phyloP scores from a whole-genome alignment of 345 rosid genomes.

The Gossypium stocksii region DNA sequence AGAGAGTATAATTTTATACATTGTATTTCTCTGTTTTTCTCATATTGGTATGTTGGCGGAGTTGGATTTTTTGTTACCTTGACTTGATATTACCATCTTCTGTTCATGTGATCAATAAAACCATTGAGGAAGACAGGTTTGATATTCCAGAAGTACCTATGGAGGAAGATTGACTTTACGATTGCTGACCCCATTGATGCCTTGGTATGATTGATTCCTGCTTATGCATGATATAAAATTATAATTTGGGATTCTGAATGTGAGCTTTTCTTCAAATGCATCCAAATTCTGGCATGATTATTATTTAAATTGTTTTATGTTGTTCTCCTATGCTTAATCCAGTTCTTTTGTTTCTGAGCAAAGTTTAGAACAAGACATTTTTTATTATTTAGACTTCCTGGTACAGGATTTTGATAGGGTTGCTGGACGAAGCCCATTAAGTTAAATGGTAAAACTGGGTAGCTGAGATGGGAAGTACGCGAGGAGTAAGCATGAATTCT shows the following conservation, averaged over 20 bases:
- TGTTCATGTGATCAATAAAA: slow-evolving; percentile 54
- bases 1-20: not conserved
- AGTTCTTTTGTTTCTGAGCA: not conserved
- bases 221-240: not conserved
- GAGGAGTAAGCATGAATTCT: not conserved
- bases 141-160: slow-evolving; percentile 97
- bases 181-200: not conserved
- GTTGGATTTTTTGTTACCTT: slow-evolving; percentile 39
- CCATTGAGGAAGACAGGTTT: slow-evolving; percentile 81
- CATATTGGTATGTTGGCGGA: not conserved
- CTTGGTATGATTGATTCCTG: slow-evolving; percentile 6
- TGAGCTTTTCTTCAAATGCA: not conserved
- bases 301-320: not conserved
- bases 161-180: slow-evolving; percentile 72
- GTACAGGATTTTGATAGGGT: not conserved
- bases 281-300: not conserved
- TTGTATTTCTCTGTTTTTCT: slow-evolving; percentile 3
- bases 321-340: not conserved
- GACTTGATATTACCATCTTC: slow-evolving; percentile 49
- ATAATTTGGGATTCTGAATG: not conserved
- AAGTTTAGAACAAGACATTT: not conserved
- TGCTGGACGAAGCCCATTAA: not conserved
- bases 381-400: not conserved
- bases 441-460: not conserved
- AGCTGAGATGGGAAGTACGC: not conserved